phyloP scores from a whole-genome alignment of 2,329 filamentous ascomycete genomes.

The Fusarium annulatum region DNA sequence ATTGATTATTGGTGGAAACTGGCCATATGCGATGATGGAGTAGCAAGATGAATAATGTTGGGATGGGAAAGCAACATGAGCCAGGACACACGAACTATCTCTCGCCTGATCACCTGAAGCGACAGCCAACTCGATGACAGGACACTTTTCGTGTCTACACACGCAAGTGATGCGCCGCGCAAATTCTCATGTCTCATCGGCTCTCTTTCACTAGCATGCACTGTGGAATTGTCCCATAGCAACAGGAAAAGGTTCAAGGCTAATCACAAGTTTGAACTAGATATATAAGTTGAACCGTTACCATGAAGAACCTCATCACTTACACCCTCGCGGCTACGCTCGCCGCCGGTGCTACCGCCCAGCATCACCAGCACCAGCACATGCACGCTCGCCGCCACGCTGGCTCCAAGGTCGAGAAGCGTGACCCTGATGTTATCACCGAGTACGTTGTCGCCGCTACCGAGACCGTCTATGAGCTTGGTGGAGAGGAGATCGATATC shows the following conservation, averaged over 20 bases:
- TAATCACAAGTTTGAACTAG: slow-evolving; percentile 30
- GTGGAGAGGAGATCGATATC: slow-evolving; percentile 69
- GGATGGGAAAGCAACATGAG: background rate
- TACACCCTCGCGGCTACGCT: slow-evolving; percentile 65
- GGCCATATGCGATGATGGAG: background rate
- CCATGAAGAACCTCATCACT: slow-evolving; percentile 63
- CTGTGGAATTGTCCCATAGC: background rate
- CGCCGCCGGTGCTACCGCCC: slow-evolving; percentile 65
- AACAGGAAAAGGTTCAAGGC: slow-evolving; percentile 18
- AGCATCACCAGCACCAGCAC: slow-evolving; percentile 70
- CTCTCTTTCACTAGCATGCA: background rate
- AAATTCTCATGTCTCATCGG: background rate
- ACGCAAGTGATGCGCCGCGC: background rate
- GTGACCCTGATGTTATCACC: slow-evolving; percentile 57
- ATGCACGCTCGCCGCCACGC: slow-evolving; percentile 67
- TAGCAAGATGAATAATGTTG: background rate
- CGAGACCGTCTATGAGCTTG: slow-evolving; percentile 77
- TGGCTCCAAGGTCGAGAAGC: slow-evolving; percentile 60
- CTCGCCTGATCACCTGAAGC: background rate
- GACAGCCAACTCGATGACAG: background rate
- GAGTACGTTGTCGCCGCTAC: slow-evolving; percentile 70
- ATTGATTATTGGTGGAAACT: background rate
- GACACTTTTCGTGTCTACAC: background rate
- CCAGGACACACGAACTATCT: background rate
- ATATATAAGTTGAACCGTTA: slow-evolving; percentile 38